phyloP scores from a whole-genome alignment of 1,284 basidiomycete species.

The Tilletiopsis washingtonensis region DNA sequence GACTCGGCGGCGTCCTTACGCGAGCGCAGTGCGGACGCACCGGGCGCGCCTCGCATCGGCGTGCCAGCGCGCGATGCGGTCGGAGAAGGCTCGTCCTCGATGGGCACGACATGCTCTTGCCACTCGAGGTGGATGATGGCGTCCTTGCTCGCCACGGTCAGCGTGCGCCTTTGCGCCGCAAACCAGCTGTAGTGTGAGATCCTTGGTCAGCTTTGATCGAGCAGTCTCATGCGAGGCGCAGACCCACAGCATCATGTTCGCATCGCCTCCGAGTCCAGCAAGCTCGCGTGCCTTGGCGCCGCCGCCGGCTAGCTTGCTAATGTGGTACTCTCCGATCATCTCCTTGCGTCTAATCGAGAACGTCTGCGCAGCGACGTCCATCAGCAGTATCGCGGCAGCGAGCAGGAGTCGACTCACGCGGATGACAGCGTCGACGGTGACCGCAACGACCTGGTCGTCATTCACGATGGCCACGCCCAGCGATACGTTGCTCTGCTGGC shows the following conservation, averaged over 20 bases:
- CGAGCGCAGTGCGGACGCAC: too few species aligned
- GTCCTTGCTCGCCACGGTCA: constrained; percentile 83
- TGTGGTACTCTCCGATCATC: constrained; percentile 83
- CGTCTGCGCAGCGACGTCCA: too few species aligned
- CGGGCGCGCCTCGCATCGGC: neutral
- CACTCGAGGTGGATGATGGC: constrained; percentile 79
- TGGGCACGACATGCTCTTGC: constrained; percentile 57
- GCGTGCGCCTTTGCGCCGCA: constrained; percentile 76
- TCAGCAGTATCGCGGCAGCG: too few species aligned
- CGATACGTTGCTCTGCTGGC: constrained; percentile 84
- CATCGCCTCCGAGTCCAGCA: constrained; percentile 18
- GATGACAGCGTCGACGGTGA: constrained; percentile 85
- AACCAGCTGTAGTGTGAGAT: constrained; percentile 57
- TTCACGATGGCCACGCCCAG: constrained; percentile 77
- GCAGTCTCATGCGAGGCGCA: constrained; percentile 16
- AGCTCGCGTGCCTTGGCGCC: constrained; percentile 9
- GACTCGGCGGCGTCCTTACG: too few species aligned
- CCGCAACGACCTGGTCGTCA: constrained; percentile 63
- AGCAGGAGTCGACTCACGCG: too few species aligned
- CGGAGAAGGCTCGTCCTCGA: constrained; percentile 17
- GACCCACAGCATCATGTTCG: constrained; percentile 23
- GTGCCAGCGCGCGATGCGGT: too few species aligned
- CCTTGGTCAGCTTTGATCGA: constrained; percentile 52
- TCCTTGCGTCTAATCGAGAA: constrained; percentile 78
- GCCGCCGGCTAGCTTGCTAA: constrained; percentile 66